Evolutionary conservation across 2,329 filamentous ascomycete species (phyloP), one percentile per base, ranked within the genome.

Genomic region (Chaetomium olivaceum): DNA sequence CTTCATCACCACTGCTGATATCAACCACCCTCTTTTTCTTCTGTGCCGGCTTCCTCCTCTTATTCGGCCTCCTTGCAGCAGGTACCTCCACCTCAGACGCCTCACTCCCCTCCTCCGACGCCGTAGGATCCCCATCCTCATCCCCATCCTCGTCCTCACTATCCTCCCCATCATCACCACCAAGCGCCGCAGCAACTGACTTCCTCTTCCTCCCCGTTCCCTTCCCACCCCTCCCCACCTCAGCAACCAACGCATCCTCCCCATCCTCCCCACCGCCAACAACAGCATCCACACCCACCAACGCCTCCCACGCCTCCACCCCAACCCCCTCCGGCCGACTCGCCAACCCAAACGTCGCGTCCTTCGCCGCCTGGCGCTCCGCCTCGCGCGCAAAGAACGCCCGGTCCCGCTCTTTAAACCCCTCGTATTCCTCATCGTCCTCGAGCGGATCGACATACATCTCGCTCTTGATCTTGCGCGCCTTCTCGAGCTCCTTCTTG

Each of bases 351-450:
- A 71, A 62, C 1, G 76, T 79, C 1, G 76, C 77, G 16, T 75
- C 75, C 61, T 77, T 79, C 23, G 81, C 79, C 57, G 84, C 84
- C 69, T 86, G 82, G 58, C 91, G 82, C 19, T 76, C 77, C 76
- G 89, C 87, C 77, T 97, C 93, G 19, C 86, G 83, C 2, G 84
- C 87, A 77, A 94, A 97, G 78, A 97, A 97, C 8, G 11, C 19
- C 19, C 27, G 23, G 8, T 60, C 58, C n/a, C 12, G 8, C 23
- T 85, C 87, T 25, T 81, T 77, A 58, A 83, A 82, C 19, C 91
- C 86, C 64, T 87, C 85, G 56, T 93, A 92, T 73, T 97, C 92
- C n/a, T 85, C 89, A 71, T 97, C 93, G 61, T 98, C 95, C 74
- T 98, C 95, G 70, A 90, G 92, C 46, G 89, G 88, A 65, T 90